Evolutionary conservation across 2,329 filamentous ascomycete genomes (phyloP).

Genomic region (Colletotrichum sp.): DNA sequence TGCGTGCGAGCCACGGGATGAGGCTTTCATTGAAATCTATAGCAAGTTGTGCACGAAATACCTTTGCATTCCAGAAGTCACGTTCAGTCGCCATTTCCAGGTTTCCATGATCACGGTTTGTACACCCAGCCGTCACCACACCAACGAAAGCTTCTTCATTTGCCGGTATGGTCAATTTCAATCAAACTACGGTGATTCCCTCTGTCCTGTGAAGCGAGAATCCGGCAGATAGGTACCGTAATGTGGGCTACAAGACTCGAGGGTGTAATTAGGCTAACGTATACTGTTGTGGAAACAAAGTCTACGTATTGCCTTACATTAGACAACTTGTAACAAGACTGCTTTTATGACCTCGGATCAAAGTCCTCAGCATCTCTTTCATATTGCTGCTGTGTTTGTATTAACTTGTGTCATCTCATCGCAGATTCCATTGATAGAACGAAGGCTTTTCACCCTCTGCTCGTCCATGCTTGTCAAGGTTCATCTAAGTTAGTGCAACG

Average conservation of each 20-base stretch:
- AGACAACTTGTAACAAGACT: background rate
- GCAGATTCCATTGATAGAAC: background rate
- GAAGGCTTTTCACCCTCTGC: background rate
- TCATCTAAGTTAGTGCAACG: background rate
- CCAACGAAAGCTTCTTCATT: background rate
- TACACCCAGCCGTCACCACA: background rate
- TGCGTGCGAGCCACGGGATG: background rate
- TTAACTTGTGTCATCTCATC: background rate
- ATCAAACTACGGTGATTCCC: rapidly evolving
- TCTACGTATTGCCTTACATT: background rate
- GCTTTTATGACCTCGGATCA: rapidly evolving
- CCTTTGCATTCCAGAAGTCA: background rate
- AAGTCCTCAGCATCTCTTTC: background rate
- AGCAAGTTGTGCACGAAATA: background rate
- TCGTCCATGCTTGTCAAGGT: background rate
- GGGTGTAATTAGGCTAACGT: background rate
- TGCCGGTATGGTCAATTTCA: background rate
- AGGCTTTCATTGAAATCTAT: background rate
- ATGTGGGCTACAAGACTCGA: background rate
- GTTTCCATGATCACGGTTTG: background rate
- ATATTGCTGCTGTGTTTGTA: background rate
- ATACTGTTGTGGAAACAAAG: background rate
- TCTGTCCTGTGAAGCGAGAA: background rate
- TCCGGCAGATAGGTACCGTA: background rate
- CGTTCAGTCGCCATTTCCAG: rapidly evolving